Conservation (phyloP, 2,329 filamentous ascomycete species). For the Exophiala oligosperma region DNA sequence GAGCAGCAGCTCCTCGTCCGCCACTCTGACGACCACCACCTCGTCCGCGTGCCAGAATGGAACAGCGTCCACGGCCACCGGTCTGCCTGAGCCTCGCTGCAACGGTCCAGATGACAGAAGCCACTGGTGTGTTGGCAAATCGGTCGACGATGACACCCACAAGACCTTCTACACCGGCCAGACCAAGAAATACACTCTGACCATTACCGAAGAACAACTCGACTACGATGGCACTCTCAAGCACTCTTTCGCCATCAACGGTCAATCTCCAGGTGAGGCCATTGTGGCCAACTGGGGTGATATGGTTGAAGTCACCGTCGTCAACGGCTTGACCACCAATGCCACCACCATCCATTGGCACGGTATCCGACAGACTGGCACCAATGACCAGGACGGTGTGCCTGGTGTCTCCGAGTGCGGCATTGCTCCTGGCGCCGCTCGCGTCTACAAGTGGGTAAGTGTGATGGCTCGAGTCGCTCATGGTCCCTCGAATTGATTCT, state of each 20-base stretch:
- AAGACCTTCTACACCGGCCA: slow-evolving; percentile 12
- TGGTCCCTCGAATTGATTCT: not conserved
- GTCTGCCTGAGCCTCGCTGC: slow-evolving; percentile 14
- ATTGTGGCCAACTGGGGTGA: slow-evolving; percentile 67
- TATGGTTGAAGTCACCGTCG: slow-evolving; percentile 54
- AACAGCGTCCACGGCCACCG: not conserved
- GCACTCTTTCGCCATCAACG: slow-evolving; percentile 65
- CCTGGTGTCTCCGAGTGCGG: slow-evolving; percentile 54
- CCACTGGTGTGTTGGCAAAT: slow-evolving; percentile 23
- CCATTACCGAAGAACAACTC: slow-evolving; percentile 9
- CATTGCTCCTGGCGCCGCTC: slow-evolving; percentile 50
- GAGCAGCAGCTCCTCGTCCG: not conserved
- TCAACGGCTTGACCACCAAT: slow-evolving; percentile 55
- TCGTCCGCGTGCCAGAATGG: not conserved
- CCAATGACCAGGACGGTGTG: slow-evolving; percentile 59
- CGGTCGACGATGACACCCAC: slow-evolving; percentile 18
- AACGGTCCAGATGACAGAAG: slow-evolving; percentile 20
- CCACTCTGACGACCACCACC: not conserved
- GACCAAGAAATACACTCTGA: slow-evolving; percentile 21
- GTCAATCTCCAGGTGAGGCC: slow-evolving; percentile 65
- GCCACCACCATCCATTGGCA: slow-evolving; percentile 68
- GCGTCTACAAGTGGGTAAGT: slow-evolving; percentile 57
- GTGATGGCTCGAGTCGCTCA: slow-evolving; percentile 37
- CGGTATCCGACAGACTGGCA: slow-evolving; percentile 59
- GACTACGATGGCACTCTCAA: slow-evolving; percentile 35